Conservation (phyloP, 1,139 yeast genomes). For the Geotrichum klebahnii region DNA sequence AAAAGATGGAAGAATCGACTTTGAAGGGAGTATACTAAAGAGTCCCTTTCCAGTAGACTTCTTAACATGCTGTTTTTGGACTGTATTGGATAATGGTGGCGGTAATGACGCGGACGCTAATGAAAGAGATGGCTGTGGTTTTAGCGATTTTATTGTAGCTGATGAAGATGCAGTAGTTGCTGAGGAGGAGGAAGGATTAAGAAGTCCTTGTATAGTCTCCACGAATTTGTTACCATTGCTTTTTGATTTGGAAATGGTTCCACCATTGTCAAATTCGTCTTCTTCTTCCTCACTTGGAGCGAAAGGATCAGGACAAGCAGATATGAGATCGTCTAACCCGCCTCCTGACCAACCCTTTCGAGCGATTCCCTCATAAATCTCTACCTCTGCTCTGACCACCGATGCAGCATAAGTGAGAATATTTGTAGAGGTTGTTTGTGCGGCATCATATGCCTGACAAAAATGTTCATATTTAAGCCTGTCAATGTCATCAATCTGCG, state of each 20-base stretch:
- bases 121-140: conserved; percentile 7
- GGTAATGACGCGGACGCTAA: background rate
- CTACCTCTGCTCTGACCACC: conserved; percentile 72
- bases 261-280: conserved; percentile 38
- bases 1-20: conserved; percentile 14
- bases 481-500: conserved; percentile 75
- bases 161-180: conserved; percentile 5
- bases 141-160: conserved; percentile 2
- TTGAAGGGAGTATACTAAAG: conserved; percentile 19
- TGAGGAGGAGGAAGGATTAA: background rate
- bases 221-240: conserved; percentile 11
- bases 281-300: conserved; percentile 30
- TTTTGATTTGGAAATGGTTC: conserved; percentile 5
- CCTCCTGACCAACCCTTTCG: conserved; percentile 86
- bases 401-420: conserved; percentile 58
- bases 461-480: conserved; percentile 70
- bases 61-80: background rate
- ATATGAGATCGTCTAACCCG: conserved; percentile 63
- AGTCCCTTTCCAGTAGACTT: conserved; percentile 9
- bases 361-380: conserved; percentile 75
- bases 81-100: background rate
- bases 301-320: conserved; percentile 44
- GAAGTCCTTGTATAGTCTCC: conserved; percentile 8
- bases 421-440: conserved; percentile 55
- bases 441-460: conserved; percentile 53